Evolutionary conservation across 2,329 filamentous ascomycete genomes (phyloP).

Genomic region (Cadophora sp.): DNA sequence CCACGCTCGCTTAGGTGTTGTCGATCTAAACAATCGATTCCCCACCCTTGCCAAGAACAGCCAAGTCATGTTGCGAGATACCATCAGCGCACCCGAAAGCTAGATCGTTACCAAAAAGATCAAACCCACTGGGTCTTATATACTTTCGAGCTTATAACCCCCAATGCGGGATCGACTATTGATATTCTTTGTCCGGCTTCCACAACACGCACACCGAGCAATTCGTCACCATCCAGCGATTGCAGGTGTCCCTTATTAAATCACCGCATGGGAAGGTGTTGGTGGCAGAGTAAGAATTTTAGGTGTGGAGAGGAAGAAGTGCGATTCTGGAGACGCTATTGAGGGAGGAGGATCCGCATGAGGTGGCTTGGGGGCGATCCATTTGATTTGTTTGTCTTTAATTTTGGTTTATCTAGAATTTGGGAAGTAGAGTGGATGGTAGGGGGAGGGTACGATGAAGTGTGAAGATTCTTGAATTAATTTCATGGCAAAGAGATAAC

Average conservation of each 20-base stretch:
- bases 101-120: background rate
- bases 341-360: background rate
- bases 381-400: no score
- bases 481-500: background rate
- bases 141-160: no score
- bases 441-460: no score
- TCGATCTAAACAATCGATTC: background rate
- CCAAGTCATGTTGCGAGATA: background rate
- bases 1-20: background rate
- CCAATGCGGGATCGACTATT: no score
- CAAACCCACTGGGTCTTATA: no score
- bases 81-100: background rate
- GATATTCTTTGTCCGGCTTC: background rate
- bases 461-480: no score
- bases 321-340: background rate
- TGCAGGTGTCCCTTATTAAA: no score
- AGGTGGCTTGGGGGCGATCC: background rate
- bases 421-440: no score
- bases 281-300: background rate
- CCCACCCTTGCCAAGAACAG: background rate
- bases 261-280: slow-evolving; percentile 1
- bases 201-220: no score
- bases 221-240: no score
- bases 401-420: no score
- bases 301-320: background rate